These are phyloP conservation scores for Chaetomiaceae sp. DNA, from an alignment of 2,329 filamentous ascomycete genomes.

Conservation along the genomic window DNA sequence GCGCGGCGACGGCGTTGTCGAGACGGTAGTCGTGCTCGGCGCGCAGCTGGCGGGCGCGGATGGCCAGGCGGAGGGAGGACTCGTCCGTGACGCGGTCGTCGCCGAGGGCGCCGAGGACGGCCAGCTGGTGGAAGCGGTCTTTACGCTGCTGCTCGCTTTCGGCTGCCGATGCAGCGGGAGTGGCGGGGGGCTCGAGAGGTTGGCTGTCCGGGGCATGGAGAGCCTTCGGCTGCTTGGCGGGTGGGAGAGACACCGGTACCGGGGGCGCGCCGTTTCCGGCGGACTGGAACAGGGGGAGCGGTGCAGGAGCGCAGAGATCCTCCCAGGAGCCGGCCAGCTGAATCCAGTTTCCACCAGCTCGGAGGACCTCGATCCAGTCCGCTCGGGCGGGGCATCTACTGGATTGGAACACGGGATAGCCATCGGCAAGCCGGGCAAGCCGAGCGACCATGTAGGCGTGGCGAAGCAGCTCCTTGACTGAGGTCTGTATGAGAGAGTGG, in stretches of 20 bases:
- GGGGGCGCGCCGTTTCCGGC: constrained; percentile 5
- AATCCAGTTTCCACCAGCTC: constrained; percentile 63
- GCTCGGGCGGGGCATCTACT: constrained; percentile 64
- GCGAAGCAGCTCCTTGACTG: constrained; percentile 67
- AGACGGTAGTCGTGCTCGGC: constrained; percentile 46
- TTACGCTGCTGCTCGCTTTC: constrained; percentile 48
- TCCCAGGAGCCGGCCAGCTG: constrained; percentile 63
- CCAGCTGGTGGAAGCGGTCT: constrained; percentile 56
- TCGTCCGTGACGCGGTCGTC: constrained; percentile 65
- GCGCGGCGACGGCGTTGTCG: constrained; percentile 16
- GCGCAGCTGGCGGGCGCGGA: constrained; percentile 53
- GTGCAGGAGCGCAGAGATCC: constrained; percentile 56
- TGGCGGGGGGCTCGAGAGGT: not conserved
- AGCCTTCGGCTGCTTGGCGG: constrained; percentile 26
- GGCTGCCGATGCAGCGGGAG: not conserved
- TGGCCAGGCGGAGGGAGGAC: constrained; percentile 56
- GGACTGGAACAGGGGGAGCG: constrained; percentile 36
- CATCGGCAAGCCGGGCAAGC: constrained; percentile 65
- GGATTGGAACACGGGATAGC: constrained; percentile 73
- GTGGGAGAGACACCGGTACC: constrained; percentile 2
- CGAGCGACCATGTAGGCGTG: constrained; percentile 79
- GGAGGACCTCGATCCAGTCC: constrained; percentile 74
- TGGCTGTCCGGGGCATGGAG: constrained; percentile 25
- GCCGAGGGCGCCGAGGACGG: constrained; percentile 59
- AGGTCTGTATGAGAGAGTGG: constrained; percentile 74